phyloP scores from a whole-genome alignment of 2,329 filamentous ascomycete genomes.

The Sclerotinia sclerotiorum region DNA sequence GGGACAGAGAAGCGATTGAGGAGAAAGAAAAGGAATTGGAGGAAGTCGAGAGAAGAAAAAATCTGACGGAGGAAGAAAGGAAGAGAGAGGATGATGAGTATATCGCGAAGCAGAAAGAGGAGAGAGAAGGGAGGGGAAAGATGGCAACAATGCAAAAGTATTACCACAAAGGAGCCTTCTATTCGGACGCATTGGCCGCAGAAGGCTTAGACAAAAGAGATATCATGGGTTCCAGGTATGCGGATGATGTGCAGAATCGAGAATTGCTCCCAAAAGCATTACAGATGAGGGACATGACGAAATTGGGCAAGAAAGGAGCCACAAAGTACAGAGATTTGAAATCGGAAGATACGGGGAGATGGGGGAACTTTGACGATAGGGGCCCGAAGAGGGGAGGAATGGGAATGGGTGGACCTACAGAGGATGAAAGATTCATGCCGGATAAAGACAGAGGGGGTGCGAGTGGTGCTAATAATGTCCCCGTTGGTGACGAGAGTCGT shows the following conservation, averaged over 20 bases:
- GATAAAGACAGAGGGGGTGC: constrained; percentile 56
- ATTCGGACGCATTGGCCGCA: constrained; percentile 74
- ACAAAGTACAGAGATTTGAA: constrained; percentile 88
- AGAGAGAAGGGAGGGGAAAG: constrained; percentile 66
- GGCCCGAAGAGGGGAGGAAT: constrained; percentile 41
- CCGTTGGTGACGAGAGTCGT: constrained; percentile 55
- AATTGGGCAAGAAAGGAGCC: constrained; percentile 86
- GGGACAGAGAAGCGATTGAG: constrained; percentile 83
- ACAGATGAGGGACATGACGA: constrained; percentile 90
- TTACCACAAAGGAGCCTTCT: constrained; percentile 96
- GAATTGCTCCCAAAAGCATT: constrained; percentile 86
- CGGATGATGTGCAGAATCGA: constrained; percentile 79
- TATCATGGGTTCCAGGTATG: constrained; percentile 80
- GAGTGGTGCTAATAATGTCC: constrained; percentile 69
- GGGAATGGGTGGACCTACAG: constrained; percentile 44
- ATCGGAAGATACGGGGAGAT: constrained; percentile 85
- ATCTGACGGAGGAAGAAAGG: constrained; percentile 83
- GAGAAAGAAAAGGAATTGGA: constrained; percentile 79
- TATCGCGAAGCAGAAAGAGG: constrained; percentile 63
- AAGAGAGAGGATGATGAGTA: constrained; percentile 79
- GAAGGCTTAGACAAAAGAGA: constrained; percentile 77
- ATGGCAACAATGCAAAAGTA: constrained; percentile 94
- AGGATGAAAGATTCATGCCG: constrained; percentile 67
- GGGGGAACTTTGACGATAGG: constrained; percentile 66
- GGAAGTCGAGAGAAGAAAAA: constrained; percentile 83